Evolutionary conservation across 352 stramenopile species (phyloP), one percentile per base, ranked within the genome.

Genomic region (Salisapilia sapeloensis): DNA sequence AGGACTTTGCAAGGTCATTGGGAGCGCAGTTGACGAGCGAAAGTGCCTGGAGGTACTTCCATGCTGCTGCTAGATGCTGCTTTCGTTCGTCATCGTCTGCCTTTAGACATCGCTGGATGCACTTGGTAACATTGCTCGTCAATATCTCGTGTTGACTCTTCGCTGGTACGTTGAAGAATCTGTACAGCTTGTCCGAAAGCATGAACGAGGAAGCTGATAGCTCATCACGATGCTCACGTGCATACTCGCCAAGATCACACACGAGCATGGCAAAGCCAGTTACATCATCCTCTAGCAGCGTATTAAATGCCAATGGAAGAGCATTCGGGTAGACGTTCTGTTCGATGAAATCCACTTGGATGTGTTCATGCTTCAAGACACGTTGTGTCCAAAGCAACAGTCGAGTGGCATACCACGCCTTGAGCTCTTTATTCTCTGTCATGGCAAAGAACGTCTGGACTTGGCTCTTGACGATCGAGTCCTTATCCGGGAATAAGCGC

Each of bases 21-120:
- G 54, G 39, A 17, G 70, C 27, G 10, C 77, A 24, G 9, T 56
- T 50, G 12, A 84, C 25, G 8, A 76, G 25, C 13, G 69, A 55
- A 13, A 83, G 46, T 2, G 61, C 59, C 17, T 71, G 66, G 31
- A 54, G 72, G 20, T 75, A 62, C 39, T 81, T 79, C 71, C 71
- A 87, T n/a, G 49, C 56, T 18, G 67, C n/a, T n/a, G 60, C 53
- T 6, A 82, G 32, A 25, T 34, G 43, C 7, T 32, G 32, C 5
- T 17, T 18, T 10, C 58, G 38, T 0, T 20, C 33, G 11, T 46
- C 14, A 0, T 45, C n/a, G 7, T 38, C 17, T 10, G 24, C 33
- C 19, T 19, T 15, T 10, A 47, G 35, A 28, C 28, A 51, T 15
- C 56, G 36, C 15, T 44, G 24, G 4, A 56, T 39, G 0, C 63